Evolutionary conservation across 306 rosid genomes (phyloP).

Genomic region (Trifolium repens): DNA sequence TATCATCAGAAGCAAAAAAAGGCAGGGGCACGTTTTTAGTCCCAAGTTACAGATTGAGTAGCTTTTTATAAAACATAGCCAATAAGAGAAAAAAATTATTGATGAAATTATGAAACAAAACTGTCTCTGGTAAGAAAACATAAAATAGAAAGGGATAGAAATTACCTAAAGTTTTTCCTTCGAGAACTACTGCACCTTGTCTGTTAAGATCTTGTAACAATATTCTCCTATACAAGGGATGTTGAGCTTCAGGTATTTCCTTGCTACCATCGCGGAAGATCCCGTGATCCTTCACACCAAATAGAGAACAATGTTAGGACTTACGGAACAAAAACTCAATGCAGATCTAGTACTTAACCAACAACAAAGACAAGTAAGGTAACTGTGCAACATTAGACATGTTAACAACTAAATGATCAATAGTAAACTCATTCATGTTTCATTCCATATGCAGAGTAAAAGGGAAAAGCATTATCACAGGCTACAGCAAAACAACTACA

Average conservation of each 20-base stretch:
- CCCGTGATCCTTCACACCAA: conserved; percentile 82
- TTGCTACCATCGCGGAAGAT: conserved; percentile 93
- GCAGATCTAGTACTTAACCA: conserved; percentile 31
- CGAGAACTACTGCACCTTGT: conserved; percentile 97
- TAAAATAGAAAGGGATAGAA: conserved; percentile 26
- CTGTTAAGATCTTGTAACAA: conserved; percentile 95
- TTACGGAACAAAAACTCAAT: conserved; percentile 7
- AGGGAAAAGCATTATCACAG: background rate
- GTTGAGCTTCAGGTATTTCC: conserved; percentile 68
- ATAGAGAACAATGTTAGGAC: conserved; percentile 40
- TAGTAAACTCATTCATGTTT: conserved; percentile 22
- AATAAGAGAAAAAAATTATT: too few species aligned
- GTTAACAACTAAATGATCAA: conserved; percentile 9
- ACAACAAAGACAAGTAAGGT: background rate
- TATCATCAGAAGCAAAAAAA: too few species aligned
- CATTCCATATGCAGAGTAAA: background rate
- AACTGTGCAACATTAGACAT: conserved; percentile 17
- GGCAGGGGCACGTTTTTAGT: too few species aligned
- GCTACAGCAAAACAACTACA: conserved; percentile 1
- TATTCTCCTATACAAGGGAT: conserved; percentile 67
- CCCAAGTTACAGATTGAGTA: too few species aligned
- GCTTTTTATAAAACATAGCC: too few species aligned
- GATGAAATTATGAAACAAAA: too few species aligned
- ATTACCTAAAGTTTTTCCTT: conserved; percentile 85
- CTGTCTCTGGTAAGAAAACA: background rate